These are phyloP conservation scores for Pyrenula massariospora DNA, from an alignment of 495 filamentous ascomycete species.

Conservation along the genomic window DNA sequence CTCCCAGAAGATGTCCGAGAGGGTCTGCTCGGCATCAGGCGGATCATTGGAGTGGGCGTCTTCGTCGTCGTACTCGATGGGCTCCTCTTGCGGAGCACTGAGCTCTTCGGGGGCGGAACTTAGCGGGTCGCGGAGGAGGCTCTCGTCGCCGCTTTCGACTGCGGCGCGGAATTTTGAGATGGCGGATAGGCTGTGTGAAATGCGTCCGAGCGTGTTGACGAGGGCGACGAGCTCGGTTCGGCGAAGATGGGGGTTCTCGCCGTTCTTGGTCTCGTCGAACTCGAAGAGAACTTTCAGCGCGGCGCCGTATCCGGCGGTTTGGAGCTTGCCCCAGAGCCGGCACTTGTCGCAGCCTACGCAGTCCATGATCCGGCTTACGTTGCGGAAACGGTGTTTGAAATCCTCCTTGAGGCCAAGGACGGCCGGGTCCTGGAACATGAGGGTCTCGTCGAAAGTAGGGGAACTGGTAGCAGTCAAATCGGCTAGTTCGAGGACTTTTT, in stretches of 20 bases:
- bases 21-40: conserved; percentile 24
- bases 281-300: conserved; percentile 94
- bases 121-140: conserved; percentile 10
- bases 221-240: conserved; percentile 88
- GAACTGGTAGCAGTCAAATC: conserved; percentile 49
- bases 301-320: conserved; percentile 88
- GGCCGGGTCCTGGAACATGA: conserved; percentile 68
- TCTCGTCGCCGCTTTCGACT: conserved; percentile 25
- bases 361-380: conserved; percentile 93
- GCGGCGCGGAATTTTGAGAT: conserved; percentile 61
- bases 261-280: conserved; percentile 69
- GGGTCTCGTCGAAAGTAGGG: conserved; percentile 82
- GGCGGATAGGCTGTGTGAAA: conserved; percentile 67
- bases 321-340: conserved; percentile 95
- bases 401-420: conserved; percentile 84
- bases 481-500: conserved; percentile 64
- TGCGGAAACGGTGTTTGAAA: conserved; percentile 93
- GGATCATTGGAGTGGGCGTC: conserved; percentile 23
- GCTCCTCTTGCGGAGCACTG: conserved; percentile 15
- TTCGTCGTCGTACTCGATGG: conserved; percentile 29
- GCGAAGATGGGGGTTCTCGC: conserved; percentile 62
- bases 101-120: conserved; percentile 11
- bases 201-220: conserved; percentile 82
- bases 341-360: conserved; percentile 99
- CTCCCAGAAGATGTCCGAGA: conserved; percentile 42